Percentiles rank a stretch among this genome's conserved stretches.
phyloP scores from a whole-genome alignment of 2,329 filamentous ascomycete species.

The Podosphaera fusca region DNA sequence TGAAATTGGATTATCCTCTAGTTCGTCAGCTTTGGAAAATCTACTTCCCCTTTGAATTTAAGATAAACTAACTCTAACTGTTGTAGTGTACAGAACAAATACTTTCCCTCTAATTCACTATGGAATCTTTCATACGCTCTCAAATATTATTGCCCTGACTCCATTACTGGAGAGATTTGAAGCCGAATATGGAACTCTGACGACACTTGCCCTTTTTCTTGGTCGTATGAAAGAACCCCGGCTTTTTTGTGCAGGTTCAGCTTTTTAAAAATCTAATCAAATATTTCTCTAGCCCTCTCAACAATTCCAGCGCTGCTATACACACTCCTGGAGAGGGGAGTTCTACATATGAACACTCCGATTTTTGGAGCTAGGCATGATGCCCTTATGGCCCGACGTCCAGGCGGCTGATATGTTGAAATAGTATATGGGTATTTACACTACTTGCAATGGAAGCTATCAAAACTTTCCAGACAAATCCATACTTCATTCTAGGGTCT shows the following conservation, averaged over 20 bases:
- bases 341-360: conserved; percentile 47
- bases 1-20: conserved; percentile 44
- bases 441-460: conserved; percentile 69
- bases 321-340: conserved; percentile 48
- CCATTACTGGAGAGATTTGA: conserved; percentile 92
- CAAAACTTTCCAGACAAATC: conserved; percentile 62
- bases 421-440: conserved; percentile 78
- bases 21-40: conserved; percentile 26
- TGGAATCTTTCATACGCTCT: conserved; percentile 54
- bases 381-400: too few species aligned
- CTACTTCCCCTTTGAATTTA: background rate
- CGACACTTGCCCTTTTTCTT: conserved; percentile 67
- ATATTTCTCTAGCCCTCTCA: conserved; percentile 34
- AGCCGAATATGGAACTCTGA: conserved; percentile 72
- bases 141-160: conserved; percentile 59
- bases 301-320: conserved; percentile 69
- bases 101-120: conserved; percentile 76
- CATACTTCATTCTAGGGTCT: conserved; percentile 41
- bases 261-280: conserved; percentile 1
- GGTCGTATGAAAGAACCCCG: conserved; percentile 43
- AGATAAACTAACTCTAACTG: conserved; percentile 2
- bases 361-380: conserved; percentile 62
- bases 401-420: conserved; percentile 7
- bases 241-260: background rate
- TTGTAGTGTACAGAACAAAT: conserved; percentile 68